Evolutionary conservation across 2,329 filamentous ascomycete species (phyloP), one percentile per base, ranked within the genome.

Genomic region (Monascus ruber): DNA sequence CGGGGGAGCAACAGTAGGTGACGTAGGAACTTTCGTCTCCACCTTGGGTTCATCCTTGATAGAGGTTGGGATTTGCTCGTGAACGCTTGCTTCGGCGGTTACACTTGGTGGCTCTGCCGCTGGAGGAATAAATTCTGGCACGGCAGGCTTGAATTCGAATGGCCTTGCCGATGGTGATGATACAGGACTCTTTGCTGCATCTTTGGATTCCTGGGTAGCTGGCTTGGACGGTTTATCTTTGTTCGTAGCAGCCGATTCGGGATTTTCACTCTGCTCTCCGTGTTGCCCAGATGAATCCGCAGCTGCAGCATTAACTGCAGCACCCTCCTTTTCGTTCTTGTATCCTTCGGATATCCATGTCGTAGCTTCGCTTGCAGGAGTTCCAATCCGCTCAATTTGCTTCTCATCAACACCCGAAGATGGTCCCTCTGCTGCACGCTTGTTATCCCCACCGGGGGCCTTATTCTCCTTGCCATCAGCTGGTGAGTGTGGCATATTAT

Each of bases 121-220:
- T 25, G 46, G 43, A 10, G 55, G 51, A 26, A 55, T 45, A 39
- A 60, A 56, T 35, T 54, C 47, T 32, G 54, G 42, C 38, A 58
- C 52, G 37, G 51, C 51, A 42, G 61, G 52, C 42, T 63, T 59
- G 49, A 66, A 71, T 40, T 72, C 72, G 55, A 91, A 93, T 0
- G 82, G 73, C 50, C 76, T 77, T 0, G 84, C 83, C 10, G 77
- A 72, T 4, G 83, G 81, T 29, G 84, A 88, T 24, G 88, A 67
- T 4, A 77, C 77, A 48, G 72, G 72, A 47, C 69, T 69, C 54
- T 58, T 60, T 31, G 39, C 26, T 9, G 49, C 45, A 34, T 43
- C 45, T 39, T 54, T 50, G n/a, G 52, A 43, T 27, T 41, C 24
- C 35, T 49, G 46, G 10, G 51, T 38, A 29, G 37, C 31, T 37